Base-by-base conservation (phyloP, 345 rosid species). In the Clarkia xantiana region DNA sequence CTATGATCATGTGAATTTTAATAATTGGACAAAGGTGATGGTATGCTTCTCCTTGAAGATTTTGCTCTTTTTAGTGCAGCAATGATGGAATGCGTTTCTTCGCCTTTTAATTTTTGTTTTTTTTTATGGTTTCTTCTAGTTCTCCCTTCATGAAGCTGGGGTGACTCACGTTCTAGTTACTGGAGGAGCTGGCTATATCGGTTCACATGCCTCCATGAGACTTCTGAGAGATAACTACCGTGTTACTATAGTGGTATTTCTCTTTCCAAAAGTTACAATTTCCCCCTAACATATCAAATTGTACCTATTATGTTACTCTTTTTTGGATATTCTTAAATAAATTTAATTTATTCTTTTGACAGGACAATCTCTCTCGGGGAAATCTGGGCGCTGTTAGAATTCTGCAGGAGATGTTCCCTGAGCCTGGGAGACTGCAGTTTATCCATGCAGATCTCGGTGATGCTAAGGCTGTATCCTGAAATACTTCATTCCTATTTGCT, bases 291-390 rank as follows among this genome's bases (percentile, higher is more conserved):
- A 49, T 14, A 14, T 49, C 4, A 1, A 49, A 29, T 3, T 29
- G 36, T 29, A 7, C 36, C 36, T 29, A 5, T 29, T 29, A 29
- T 29, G 36, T 29, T 29, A 29, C 36, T 29, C 36, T 29, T 29
- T 29, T 29, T 29, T 29, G 4, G n/a, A 29, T 29, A 29, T 29
- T 29, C 36, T 29, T 5, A 10, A 23, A 23, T 23, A 0, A 2
- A 3, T 23, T 23, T 23, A n/a, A n/a, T 23, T 29, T 29, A 1
- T 42, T 42, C 14, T 58, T 53, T 45, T 65, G 40, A 52, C 80
- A 91, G 98, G 98, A 91, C 65, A 86, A 91, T 53, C 96, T 91
- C 47, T 91, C 98, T 52, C 86, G 98, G 7, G 96, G 98, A 40
- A 91, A 91, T 70, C 42, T 84, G 17, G 98, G 94, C n/a, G 98